Base-by-base conservation (phyloP, 305 asterid species). In the Petunia hybrid region DNA sequence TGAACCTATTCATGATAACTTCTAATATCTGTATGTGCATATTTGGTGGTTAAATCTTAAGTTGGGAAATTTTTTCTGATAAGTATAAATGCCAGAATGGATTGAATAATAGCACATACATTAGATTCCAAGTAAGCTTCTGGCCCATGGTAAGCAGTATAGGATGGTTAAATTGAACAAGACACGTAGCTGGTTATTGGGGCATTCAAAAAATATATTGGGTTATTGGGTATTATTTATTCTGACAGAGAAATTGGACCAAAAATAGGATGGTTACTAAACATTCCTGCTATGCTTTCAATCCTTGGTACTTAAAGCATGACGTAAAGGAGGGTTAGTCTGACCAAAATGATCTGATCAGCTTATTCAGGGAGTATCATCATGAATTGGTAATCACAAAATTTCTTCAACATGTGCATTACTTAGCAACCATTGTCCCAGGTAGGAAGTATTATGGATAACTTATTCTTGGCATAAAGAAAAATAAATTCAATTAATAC, bases 401-500 rank as follows among this genome's bases (percentile, higher is more conserved):
- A 66, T 40, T 46, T 77, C 38, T 68, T 65, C 66, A 59, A 61
- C 76, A 80, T 70, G 55, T 76, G 60, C 87, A 80, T 85, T 22
- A 94, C 98, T 97, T 94, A 74, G 98, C 95, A 53, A 94, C 95
- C 98, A 94, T 92, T 7, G 98, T 94, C 80, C 98, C 97, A 10
- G 31, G 31, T 22, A 22, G 31, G 31, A 22, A 22, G 31, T 22
- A 22, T 22, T 22, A 22, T 22, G 31, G 31, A 22, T 22, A 22
- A 22, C 31, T 22, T 22, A 22, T 22, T 22, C 31, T 22, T 22
- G 31, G 31, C 31, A 22, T 22, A 22, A 22, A 22, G 31, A 22
- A 22, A 22, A 22, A 22, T 22, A 22, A 22, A 22, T 22, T 22
- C 31, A 22, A 22, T 22, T 22, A 22, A 22, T 22, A 22, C 31